Base-by-base conservation (phyloP, 2,329 filamentous ascomycete genomes). In the Penicillium palitans region DNA sequence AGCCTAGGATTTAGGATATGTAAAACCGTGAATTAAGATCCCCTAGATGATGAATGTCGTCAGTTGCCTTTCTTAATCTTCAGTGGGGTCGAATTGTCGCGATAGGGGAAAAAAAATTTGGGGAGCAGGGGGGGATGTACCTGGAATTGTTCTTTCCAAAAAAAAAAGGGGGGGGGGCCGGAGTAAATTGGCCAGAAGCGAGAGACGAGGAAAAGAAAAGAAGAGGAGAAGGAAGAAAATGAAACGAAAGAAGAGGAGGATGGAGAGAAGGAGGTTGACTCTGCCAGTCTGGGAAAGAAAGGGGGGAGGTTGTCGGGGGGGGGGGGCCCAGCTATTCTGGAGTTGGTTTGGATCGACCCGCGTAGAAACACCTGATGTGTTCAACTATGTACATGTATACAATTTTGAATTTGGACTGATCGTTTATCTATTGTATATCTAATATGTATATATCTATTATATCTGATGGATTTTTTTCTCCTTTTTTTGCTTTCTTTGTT, bases 241-340 rank as follows among this genome's bases (percentile, higher is more conserved):
- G 62, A 72, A 68, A 62, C 68, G 55, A 62, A 62, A 65, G 65
- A 60, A 60, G 61, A 55, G 55, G 31, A 61, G 25, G 61, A 52
- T 52, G 61, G 63, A 66, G 64, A 61, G 55, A 63, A 62, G 59
- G 60, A 60, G 50, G 57, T 52, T 64, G 63, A 59, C 63, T 65
- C 40, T 46, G 17, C 51, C 51, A 53, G 64, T 66, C 64, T 64
- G 65, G 66, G 64, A 70, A 69, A 73, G 69, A 70, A 70, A 73
- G 68, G 67, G 69, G 70, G 70, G 65, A 61, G 59, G 63, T 56
- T 51, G 24, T 55, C 58, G 47, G 60, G 61, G 49, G 60, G 61
- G 48, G 45, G n/a, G 13, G 29, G n/a, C 35, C 63, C 66, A 65
- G 65, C 61, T 65, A 65, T 65, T 65, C 57, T 63, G 57, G 53